These are phyloP conservation scores for Uncinocarpus reesii DNA, from an alignment of 2,329 filamentous ascomycete species.

Conservation along the genomic window DNA sequence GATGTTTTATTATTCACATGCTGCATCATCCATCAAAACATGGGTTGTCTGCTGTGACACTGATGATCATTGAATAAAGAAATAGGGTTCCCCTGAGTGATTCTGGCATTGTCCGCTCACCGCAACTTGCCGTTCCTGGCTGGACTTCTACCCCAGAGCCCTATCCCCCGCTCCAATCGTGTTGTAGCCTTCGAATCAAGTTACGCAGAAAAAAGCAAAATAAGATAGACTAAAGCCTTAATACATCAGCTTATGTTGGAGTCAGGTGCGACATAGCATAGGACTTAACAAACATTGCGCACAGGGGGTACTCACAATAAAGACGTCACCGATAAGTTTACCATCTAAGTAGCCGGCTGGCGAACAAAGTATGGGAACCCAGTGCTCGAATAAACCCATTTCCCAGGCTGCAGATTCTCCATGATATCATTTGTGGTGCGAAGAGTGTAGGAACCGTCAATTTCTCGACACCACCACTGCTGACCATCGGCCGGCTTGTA, in stretches of 20 bases:
- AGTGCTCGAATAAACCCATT: conserved; percentile 18
- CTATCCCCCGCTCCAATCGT: no score
- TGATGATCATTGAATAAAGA: background rate
- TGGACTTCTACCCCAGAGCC: no score
- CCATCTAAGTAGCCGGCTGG: background rate
- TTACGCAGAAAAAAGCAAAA: conserved; percentile 1
- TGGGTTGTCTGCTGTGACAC: background rate
- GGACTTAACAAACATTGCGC: background rate
- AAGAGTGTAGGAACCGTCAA: conserved; percentile 28
- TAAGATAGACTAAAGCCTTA: background rate
- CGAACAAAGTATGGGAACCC: conserved; percentile 16
- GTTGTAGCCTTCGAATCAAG: no score
- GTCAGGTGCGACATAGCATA: background rate
- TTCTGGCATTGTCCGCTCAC: background rate
- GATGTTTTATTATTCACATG: background rate
- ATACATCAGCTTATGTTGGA: background rate
- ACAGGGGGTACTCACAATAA: background rate
- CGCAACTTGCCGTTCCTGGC: conserved; percentile 8
- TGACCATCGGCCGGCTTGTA: conserved; percentile 24
- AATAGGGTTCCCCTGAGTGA: background rate
- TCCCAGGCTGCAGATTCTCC: conserved; percentile 24
- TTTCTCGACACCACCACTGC: conserved; percentile 29
- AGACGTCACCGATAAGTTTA: background rate
- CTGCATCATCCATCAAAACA: background rate
- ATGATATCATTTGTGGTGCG: conserved; percentile 25